These are phyloP conservation scores for Canavalia gladiata DNA, from an alignment of 306 rosid genomes.

Conservation along the genomic window DNA sequence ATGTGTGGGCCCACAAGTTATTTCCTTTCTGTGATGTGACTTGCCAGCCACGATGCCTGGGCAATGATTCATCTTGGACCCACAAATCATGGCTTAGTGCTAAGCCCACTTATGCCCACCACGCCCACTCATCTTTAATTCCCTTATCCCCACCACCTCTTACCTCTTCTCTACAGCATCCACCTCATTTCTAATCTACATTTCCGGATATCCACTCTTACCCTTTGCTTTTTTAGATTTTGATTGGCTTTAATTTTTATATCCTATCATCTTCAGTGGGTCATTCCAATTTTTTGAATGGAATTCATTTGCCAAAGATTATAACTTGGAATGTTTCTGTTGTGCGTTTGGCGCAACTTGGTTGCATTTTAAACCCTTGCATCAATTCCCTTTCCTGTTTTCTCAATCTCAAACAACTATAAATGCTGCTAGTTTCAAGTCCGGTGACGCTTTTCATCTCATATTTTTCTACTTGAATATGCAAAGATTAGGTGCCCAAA, in stretches of 20 bases:
- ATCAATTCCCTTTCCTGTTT: constrained; percentile 9
- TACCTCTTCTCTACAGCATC: constrained; percentile 15
- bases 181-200: constrained; percentile 28
- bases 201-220: constrained; percentile 31
- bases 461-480: constrained; percentile 37
- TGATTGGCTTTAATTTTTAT: constrained; percentile 10
- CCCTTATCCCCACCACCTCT: constrained; percentile 31
- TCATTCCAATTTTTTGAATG: constrained; percentile 28
- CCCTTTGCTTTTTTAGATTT: constrained; percentile 15
- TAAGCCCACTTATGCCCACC: constrained; percentile 70
- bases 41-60: constrained; percentile 44
- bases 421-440: background rate
- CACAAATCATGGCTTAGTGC: constrained; percentile 64
- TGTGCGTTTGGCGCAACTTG: constrained; percentile 44
- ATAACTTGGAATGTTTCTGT: constrained; percentile 37
- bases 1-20: background rate
- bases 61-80: constrained; percentile 74
- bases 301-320: constrained; percentile 29
- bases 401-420: background rate
- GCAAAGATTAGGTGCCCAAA: constrained; percentile 46
- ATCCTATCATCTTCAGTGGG: constrained; percentile 33
- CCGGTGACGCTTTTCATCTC: constrained; percentile 2
- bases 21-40: constrained; percentile 54
- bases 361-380: constrained; percentile 38
- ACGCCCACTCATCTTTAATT: constrained; percentile 53